Base-by-base conservation (phyloP, 139 green algal genomes). In the Tetradesmus lagerheimii region DNA sequence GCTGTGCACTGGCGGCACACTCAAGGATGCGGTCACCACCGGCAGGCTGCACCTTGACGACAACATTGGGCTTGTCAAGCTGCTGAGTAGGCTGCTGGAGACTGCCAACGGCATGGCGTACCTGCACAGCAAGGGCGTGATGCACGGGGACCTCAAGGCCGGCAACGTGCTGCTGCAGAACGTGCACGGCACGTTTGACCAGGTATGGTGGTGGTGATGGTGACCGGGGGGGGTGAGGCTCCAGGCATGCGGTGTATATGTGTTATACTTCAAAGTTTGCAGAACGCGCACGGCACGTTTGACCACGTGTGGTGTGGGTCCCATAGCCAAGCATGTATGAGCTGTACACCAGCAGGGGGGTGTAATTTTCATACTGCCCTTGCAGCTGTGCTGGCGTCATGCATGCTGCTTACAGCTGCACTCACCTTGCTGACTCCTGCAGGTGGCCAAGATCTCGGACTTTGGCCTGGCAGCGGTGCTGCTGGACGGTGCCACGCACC, bases 161-260 rank as follows among this genome's bases (percentile, higher is more conserved):
- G 83, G 64, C 64, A 88, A 88, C 25, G 83, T 88, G 62, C 38
- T 88, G 83, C 64, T 88, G 37, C 83, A 88, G n/a, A 80, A 80
- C 29, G 31, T 77, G 29, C n/a, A 66, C 11, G 83, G 83, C 41
- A 12, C 34, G 31, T 80, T 77, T n/a, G 81, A 50, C 16, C 81
- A 87, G 53, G 57, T 71, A 8, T 4, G 23, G 20, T n/a, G 23
- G 57, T 31, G 8, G 12, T 62, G 43, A 4, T 50, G 4, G 50
- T 64, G 50, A n/a, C n/a, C n/a, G n/a, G n/a, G n/a, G n/a, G n/a
- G n/a, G n/a, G n/a, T n/a, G n/a, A n/a, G n/a, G n/a, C n/a, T n/a
- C n/a, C n/a, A n/a, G n/a, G n/a, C n/a, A n/a, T n/a, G n/a, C n/a
- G n/a, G n/a, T n/a, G n/a, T n/a, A n/a, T n/a, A n/a, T n/a, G n/a